Evolutionary conservation across 179 eudicot species (phyloP), one percentile per base, ranked within the genome.

Genomic region (Amaranthus tricolor): DNA sequence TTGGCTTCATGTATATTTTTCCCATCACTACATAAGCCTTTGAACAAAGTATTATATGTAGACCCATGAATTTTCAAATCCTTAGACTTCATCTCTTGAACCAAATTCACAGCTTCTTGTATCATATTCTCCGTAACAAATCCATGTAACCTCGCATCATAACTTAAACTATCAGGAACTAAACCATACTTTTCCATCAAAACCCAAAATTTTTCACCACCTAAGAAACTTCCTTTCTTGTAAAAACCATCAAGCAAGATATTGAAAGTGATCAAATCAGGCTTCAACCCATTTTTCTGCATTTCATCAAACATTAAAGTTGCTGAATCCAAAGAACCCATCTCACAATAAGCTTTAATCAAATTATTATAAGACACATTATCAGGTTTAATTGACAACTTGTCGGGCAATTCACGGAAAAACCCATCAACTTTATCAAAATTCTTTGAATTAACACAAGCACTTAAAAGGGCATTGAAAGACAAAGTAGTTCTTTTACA

Each of bases 181-280:
- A 87, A 65, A 71, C 80, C 77, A 54, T 74, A 82, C 24, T 58
- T 56, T 21, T 21, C 75, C 96, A 88, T 85, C 71, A 50, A 21
- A 52, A 24, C 75, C 94, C 92, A 89, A 54, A 84, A 16, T 56
- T 82, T 83, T 71, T 91, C 94, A 14, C 85, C 97, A 40, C 87
- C 91, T 43, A 11, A 21, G 65, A 86, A 82, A 81, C 80, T 67
- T 1, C 52, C 47, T 0, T 76, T 76, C 70, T 66, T 69, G 67
- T 87, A 88, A 14, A 89, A 81, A 13, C 58, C 88, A 66, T 76
- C 68, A 31, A 89, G 70, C 57, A 92, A 17, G 13, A 79, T 77
- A 57, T 87, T 88, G 62, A 83, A 91, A 24, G 86, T 86, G 43
- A 86, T 63, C 84, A 74, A 74, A 88, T 88, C 70, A 2, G 90